phyloP scores from a whole-genome alignment of 768 basidiomycete genomes.

The Boletellus ananas region DNA sequence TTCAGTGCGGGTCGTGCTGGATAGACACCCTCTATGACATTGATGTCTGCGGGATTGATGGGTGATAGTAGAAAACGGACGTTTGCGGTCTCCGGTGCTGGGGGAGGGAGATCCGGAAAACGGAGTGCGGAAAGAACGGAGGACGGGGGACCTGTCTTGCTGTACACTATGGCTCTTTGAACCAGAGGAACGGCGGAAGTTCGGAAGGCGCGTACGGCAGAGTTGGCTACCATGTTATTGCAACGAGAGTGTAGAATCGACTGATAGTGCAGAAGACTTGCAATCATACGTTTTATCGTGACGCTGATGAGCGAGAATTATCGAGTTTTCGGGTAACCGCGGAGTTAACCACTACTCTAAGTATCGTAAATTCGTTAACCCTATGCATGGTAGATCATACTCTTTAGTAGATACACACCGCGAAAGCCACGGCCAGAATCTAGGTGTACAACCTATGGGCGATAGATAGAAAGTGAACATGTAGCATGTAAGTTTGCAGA shows the following conservation, averaged over 20 bases:
- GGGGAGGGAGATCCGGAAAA: constrained; percentile 50
- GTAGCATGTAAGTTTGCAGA: constrained; percentile 9
- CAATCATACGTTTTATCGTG: background rate
- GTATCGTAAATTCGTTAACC: too few species aligned
- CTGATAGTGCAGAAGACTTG: background rate
- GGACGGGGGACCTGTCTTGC: constrained; percentile 54
- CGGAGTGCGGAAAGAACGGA: constrained; percentile 54
- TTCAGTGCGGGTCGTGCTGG: constrained; percentile 53
- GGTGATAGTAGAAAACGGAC: constrained; percentile 67
- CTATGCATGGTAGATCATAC: too few species aligned
- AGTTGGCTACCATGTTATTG: background rate
- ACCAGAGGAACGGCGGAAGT: constrained; percentile 30
- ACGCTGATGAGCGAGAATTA: too few species aligned
- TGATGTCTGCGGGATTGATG: constrained; percentile 80
- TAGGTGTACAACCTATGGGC: constrained; percentile 25
- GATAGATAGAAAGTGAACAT: constrained; percentile 17
- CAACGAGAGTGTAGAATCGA: background rate
- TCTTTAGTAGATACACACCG: constrained; percentile 14
- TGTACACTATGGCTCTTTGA: constrained; percentile 67
- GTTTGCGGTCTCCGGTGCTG: constrained; percentile 56
- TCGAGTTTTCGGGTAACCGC: too few species aligned
- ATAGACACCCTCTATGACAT: constrained; percentile 81
- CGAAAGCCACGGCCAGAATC: background rate
- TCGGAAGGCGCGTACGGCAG: constrained; percentile 22
- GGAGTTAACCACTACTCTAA: too few species aligned